A percentile compares a stretch with the other conserved stretches of the same genome.
These are phyloP conservation scores for Lentinula novae-zelandiae DNA, from an alignment of 1,284 basidiomycete species.

Conservation along the genomic window DNA sequence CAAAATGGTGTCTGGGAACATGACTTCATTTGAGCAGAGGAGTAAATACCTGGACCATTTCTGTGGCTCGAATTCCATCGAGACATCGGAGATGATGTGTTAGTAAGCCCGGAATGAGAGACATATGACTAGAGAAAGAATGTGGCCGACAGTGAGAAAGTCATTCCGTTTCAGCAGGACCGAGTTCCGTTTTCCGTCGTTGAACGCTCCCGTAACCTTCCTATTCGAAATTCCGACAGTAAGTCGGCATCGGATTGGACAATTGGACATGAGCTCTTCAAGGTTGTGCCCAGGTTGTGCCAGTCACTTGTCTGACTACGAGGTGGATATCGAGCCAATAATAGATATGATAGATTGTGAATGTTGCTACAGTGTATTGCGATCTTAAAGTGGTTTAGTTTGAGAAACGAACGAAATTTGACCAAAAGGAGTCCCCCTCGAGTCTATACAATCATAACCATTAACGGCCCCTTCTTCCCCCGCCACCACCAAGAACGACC, in stretches of 20 bases:
- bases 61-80: background rate
- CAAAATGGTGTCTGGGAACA: background rate
- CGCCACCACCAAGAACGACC: conserved; percentile 68
- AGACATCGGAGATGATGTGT: background rate
- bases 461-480: conserved; percentile 29
- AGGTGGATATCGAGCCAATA: background rate
- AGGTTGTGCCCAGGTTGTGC: background rate
- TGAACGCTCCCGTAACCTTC: background rate
- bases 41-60: background rate
- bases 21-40: no score
- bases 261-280: background rate
- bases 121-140: background rate
- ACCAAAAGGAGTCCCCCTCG: background rate
- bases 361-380: background rate
- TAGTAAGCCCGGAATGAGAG: background rate
- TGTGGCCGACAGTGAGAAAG: background rate
- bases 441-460: background rate
- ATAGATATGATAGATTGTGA: background rate
- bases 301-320: background rate
- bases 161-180: background rate
- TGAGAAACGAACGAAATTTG: background rate
- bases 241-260: background rate
- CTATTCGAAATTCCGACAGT: background rate
- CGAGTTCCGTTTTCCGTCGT: background rate
- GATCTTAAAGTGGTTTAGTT: background rate